Base-by-base conservation (phyloP, 1,284 basidiomycete genomes). In the Leccinum fallax region DNA sequence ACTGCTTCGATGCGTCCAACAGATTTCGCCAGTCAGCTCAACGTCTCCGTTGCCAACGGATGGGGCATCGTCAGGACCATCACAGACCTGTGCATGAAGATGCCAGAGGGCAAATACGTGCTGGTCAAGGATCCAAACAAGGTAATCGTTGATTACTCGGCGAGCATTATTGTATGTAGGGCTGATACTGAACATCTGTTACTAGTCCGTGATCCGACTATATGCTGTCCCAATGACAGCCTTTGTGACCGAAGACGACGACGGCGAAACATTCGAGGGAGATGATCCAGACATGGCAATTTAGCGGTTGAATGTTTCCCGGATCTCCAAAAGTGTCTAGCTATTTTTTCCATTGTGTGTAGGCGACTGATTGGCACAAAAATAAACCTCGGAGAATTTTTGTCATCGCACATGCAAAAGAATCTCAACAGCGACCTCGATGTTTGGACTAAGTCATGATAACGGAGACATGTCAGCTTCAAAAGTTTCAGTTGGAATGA, bases 41-140 rank as follows among this genome's bases (percentile, higher is more conserved):
- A 98, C 74, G 90, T 99, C 61, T 97, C 95, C 55, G 81, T 99
- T 63, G 81, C 92, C 57, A 99, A 99, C 76, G 97, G 97, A 28
- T 99, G 97, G 97, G 97, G 97, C 65, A 98, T 99, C 72, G 94
- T 99, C 32, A 86, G 96, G 61, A 96, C 93, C 26, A 89, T 98
- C 63, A 92, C 93, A 52, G 95, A 98, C 74, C 77, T 97, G 63
- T 93, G 91, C 75, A 87, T 97, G 86, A 95, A 95, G 78, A 90
- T 95, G 85, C 93, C 93, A 28, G 95, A 98, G 77, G 95, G 96
- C 74, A 97, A 97, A 77, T 98, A 97, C 76, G 90, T 98, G 21
- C 81, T 98, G 32, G 87, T 98, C 65, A 97, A 97, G 79, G 95
- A 98, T 78, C 95, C 96, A 21, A 98, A 98, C 84, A 94, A 87